phyloP scores from a whole-genome alignment of 148 eudicot species.

The Chenopodium formosanum region DNA sequence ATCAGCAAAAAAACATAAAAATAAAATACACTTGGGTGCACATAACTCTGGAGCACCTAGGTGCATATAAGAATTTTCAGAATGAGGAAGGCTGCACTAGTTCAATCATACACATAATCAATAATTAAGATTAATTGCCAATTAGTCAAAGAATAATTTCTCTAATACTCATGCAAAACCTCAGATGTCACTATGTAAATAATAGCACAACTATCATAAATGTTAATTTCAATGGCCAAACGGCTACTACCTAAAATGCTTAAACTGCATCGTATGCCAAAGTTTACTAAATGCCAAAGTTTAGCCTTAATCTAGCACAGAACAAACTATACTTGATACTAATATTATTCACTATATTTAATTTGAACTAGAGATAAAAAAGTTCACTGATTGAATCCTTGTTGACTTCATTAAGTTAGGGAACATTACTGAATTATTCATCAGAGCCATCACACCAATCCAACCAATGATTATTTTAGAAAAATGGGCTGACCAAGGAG shows the following conservation, averaged over 20 bases:
- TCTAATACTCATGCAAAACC: background rate
- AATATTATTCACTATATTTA: background rate
- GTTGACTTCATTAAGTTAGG: background rate
- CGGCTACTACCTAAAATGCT: background rate
- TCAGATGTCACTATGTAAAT: too few species aligned
- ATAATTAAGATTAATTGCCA: background rate
- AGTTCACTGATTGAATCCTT: background rate
- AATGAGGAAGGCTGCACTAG: background rate
- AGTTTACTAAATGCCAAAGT: background rate
- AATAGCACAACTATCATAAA: too few species aligned
- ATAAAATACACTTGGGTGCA: too few species aligned
- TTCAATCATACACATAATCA: background rate
- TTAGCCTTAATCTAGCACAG: too few species aligned
- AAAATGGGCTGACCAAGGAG: background rate
- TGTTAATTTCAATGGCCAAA: too few species aligned
- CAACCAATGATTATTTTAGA: background rate
- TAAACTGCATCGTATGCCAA: background rate
- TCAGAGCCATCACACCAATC: background rate
- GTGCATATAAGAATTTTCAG: background rate
- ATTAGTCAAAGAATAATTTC: background rate
- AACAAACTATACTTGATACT: background rate
- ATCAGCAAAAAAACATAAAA: too few species aligned
- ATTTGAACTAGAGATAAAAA: too few species aligned
- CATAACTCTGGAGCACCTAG: too few species aligned
- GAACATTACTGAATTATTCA: background rate